Conservation (phyloP, 1,284 basidiomycete genomes). For the Coniferiporia sulphurascens region DNA sequence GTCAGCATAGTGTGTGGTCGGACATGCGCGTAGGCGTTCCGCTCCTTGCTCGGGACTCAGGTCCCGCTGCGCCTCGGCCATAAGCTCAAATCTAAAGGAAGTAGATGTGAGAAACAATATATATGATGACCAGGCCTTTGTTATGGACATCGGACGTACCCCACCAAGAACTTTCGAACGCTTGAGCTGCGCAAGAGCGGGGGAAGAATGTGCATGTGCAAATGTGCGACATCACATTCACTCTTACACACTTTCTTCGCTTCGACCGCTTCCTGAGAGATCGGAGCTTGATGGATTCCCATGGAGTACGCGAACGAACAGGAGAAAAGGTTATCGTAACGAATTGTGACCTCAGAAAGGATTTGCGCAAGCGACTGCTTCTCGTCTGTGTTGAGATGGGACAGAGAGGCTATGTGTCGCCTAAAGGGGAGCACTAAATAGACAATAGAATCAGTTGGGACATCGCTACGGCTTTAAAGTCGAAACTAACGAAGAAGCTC, state of each 20-base stretch:
- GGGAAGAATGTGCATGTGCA: constrained; percentile 89
- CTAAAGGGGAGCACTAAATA: constrained; percentile 69
- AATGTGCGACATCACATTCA: constrained; percentile 62
- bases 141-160: constrained; percentile 43
- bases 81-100: constrained; percentile 73
- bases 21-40: constrained; percentile 47
- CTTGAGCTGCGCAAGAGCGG: constrained; percentile 80
- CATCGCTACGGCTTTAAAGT: constrained; percentile 2
- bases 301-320: constrained; percentile 96
- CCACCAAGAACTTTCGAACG: constrained; percentile 89
- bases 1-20: constrained; percentile 20
- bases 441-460: not conserved
- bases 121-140: not conserved
- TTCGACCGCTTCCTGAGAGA: constrained; percentile 35
- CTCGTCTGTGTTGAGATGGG: constrained; percentile 59
- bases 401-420: constrained; percentile 71
- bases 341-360: constrained; percentile 60
- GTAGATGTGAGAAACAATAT: not conserved
- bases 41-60: constrained; percentile 91
- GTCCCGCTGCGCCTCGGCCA: constrained; percentile 90
- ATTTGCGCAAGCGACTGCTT: constrained; percentile 60
- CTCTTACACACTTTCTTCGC: constrained; percentile 30
- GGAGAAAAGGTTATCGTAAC: constrained; percentile 82
- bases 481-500: constrained; percentile 66
- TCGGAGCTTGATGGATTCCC: constrained; percentile 84